A percentile compares a stretch with the other conserved stretches of the same genome.
These are phyloP conservation scores for Ramaria sp. DNA, from an alignment of 768 basidiomycete genomes.

Conservation along the genomic window DNA sequence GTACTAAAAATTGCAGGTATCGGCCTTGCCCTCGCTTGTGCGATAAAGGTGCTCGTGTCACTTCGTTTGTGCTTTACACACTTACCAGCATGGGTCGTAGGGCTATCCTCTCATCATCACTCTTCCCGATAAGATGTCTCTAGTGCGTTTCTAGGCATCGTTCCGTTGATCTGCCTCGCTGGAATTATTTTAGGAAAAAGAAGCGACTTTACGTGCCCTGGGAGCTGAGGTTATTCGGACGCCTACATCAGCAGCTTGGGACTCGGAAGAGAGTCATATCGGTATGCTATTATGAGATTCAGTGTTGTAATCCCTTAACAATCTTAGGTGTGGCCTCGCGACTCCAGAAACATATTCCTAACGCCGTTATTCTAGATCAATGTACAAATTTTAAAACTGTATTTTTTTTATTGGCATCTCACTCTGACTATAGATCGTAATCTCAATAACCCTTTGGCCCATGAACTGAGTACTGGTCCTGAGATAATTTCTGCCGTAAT, in stretches of 20 bases:
- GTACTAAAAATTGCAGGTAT: constrained; percentile 46
- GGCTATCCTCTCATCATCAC: constrained; percentile 87
- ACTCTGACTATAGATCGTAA: constrained; percentile 8
- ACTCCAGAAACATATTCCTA: constrained; percentile 66
- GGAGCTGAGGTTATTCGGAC: constrained; percentile 95
- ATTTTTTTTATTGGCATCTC: constrained; percentile 22
- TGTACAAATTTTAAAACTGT: constrained; percentile 29
- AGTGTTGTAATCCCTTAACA: not conserved
- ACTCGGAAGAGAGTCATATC: constrained; percentile 86
- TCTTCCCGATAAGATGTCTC: constrained; percentile 92
- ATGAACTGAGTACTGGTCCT: constrained; percentile 81
- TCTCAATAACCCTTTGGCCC: constrained; percentile 78
- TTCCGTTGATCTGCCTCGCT: not conserved
- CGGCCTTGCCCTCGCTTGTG: constrained; percentile 85
- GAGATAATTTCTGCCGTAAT: constrained; percentile 80
- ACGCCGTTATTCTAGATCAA: constrained; percentile 88
- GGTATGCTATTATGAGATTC: constrained; percentile 32
- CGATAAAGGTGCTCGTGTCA: constrained; percentile 61
- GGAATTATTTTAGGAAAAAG: constrained; percentile 60
- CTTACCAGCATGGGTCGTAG: constrained; percentile 69
- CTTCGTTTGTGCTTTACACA: constrained; percentile 29
- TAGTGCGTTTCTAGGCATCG: constrained; percentile 28
- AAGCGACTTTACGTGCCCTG: constrained; percentile 79
- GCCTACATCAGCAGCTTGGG: constrained; percentile 80
- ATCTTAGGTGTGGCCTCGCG: constrained; percentile 71